phyloP scores from a whole-genome alignment of 208 protist species.

The Leishmania turanica region DNA sequence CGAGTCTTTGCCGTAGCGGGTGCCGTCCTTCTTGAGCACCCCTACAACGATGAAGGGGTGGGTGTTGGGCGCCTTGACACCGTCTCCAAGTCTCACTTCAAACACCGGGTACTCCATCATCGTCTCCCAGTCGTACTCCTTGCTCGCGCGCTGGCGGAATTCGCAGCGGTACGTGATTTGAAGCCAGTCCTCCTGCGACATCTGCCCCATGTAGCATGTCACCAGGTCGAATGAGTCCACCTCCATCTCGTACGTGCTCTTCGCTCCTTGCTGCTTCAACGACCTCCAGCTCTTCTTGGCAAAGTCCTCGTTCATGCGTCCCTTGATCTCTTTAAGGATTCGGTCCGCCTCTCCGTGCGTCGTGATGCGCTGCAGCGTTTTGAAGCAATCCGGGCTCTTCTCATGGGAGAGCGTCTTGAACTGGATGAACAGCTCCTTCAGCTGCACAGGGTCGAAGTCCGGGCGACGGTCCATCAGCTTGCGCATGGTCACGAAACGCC shows the following conservation, averaged over 20 bases:
- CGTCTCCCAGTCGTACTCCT: slow-evolving; percentile 69
- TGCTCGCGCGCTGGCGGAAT: slow-evolving; percentile 67
- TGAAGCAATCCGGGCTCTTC: slow-evolving; percentile 61
- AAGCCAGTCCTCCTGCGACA: slow-evolving; percentile 90
- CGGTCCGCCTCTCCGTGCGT: slow-evolving; percentile 88
- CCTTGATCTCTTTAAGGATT: slow-evolving; percentile 82
- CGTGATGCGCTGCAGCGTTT: slow-evolving; percentile 80
- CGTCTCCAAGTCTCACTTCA: slow-evolving; percentile 86
- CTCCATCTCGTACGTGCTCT: slow-evolving; percentile 83
- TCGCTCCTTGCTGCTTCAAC: slow-evolving; percentile 60
- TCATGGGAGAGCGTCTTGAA: slow-evolving; percentile 73
- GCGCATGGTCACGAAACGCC: slow-evolving; percentile 87
- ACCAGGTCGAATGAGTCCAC: slow-evolving; percentile 86
- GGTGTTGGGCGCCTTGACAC: slow-evolving; percentile 67
- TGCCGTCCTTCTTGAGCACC: slow-evolving; percentile 86
- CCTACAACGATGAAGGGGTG: slow-evolving; percentile 90
- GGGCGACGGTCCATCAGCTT: slow-evolving; percentile 88
- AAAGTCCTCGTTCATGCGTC: slow-evolving; percentile 83
- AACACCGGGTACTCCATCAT: slow-evolving; percentile 89
- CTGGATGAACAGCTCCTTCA: slow-evolving; percentile 77
- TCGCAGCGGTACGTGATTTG: slow-evolving; percentile 90
- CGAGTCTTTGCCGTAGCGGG: slow-evolving; percentile 88
- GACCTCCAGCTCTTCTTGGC: slow-evolving; percentile 89
- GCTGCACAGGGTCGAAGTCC: slow-evolving; percentile 69
- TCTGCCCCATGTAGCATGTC: slow-evolving; percentile 91